Percentiles rank a stretch among this genome's conserved stretches.
Evolutionary conservation across 257 asterid genomes (phyloP).

Genomic region (Forsythia viridissima): DNA sequence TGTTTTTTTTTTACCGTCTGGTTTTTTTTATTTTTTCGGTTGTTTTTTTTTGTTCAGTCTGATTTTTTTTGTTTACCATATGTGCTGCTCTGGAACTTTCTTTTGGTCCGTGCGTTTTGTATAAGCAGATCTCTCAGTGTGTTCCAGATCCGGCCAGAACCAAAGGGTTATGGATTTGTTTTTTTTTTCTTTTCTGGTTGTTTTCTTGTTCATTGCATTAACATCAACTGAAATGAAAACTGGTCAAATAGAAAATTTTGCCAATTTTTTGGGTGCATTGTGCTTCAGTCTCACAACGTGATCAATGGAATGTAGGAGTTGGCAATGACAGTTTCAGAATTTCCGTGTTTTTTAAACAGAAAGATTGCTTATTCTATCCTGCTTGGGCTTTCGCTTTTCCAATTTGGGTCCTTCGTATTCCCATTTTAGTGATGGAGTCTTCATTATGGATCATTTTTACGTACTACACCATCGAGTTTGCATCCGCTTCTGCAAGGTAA

Average conservation of each 20-base stretch:
- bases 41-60: too few relatives aligned
- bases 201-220: background rate
- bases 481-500: conserved; percentile 67
- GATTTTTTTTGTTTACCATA: too few relatives aligned
- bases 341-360: conserved; percentile 80
- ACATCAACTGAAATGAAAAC: background rate
- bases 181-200: too few relatives aligned
- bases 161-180: too few relatives aligned
- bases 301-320: conserved; percentile 2
- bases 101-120: too few relatives aligned
- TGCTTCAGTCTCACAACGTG: conserved; percentile 3
- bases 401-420: conserved; percentile 71
- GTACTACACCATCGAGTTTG: conserved; percentile 80
- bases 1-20: too few relatives aligned
- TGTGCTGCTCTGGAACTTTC: too few relatives aligned
- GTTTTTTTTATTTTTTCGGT: too few relatives aligned
- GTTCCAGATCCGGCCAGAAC: too few relatives aligned
- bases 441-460: conserved; percentile 29
- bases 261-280: conserved; percentile 18
- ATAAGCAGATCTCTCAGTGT: too few relatives aligned
- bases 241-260: background rate
- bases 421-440: conserved; percentile 66
- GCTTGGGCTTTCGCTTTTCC: conserved; percentile 97
- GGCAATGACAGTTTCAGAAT: conserved; percentile 53
- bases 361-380: conserved; percentile 70